These are phyloP conservation scores for Candida boleticola DNA, from an alignment of 805 yeast genomes.

Conservation along the genomic window DNA sequence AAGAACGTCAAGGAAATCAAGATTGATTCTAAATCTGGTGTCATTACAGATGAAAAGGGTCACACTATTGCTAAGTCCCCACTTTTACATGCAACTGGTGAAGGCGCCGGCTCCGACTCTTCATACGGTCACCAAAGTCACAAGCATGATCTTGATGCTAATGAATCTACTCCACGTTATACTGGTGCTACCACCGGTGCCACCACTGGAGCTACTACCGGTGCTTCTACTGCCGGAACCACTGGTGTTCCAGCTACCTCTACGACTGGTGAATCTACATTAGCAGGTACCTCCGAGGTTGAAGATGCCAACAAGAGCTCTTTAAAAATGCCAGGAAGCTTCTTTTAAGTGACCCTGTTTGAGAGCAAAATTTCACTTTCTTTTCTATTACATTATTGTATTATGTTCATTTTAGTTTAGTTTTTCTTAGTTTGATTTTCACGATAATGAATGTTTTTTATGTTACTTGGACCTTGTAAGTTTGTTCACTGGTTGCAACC, in stretches of 20 bases:
- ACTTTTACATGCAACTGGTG: not conserved
- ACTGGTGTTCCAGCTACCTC: not conserved
- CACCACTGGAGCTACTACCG: not conserved
- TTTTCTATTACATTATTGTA: too few relatives aligned
- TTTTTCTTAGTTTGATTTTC: too few relatives aligned
- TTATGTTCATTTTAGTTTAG: not conserved
- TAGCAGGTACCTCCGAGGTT: too few relatives aligned
- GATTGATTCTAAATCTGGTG: conserved; percentile 30
- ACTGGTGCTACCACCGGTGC: not conserved
- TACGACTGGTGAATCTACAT: not conserved
- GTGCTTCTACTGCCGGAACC: not conserved
- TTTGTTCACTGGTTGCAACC: too few relatives aligned
- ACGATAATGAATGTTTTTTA: too few relatives aligned
- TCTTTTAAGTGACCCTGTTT: not conserved
- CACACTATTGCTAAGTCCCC: not conserved
- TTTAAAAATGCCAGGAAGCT: not conserved
- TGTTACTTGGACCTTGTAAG: too few relatives aligned
- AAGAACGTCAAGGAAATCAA: conserved; percentile 20
- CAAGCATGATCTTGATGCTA: not conserved
- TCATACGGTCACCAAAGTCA: not conserved
- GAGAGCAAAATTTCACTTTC: too few relatives aligned
- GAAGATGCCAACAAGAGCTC: not conserved
- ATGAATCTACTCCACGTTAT: not conserved
- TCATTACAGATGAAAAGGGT: conserved; percentile 27
- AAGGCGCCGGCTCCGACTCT: not conserved